Percentiles rank a stretch among this genome's conserved stretches.
phyloP scores from a whole-genome alignment of 225 moss, liverwort and hornwort genomes.

The Climacium dendroides region DNA sequence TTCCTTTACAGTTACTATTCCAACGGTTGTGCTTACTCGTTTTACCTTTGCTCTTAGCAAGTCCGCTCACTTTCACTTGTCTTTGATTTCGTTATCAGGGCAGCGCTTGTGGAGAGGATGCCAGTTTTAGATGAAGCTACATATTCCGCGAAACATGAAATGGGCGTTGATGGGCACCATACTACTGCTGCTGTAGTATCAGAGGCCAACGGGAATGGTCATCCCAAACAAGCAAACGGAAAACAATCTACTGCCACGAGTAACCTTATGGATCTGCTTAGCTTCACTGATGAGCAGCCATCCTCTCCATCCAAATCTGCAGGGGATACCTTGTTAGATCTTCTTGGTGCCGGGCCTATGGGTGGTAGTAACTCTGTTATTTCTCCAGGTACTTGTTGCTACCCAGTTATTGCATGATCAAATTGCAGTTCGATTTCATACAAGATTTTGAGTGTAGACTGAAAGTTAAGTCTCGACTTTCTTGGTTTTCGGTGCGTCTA shows the following conservation, averaged over 20 bases:
- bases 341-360: constrained; percentile 25
- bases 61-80: neutral
- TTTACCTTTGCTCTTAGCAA: neutral
- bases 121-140: constrained; percentile 81
- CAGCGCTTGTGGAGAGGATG: constrained; percentile 78
- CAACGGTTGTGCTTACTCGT: neutral
- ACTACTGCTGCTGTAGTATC: constrained; percentile 17
- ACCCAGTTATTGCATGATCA: neutral
- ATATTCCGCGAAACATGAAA: constrained; percentile 72
- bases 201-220: constrained; percentile 53
- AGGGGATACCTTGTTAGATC: constrained; percentile 28
- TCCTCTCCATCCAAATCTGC: constrained; percentile 15
- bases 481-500: neutral
- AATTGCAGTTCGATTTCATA: neutral
- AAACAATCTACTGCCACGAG: constrained; percentile 17
- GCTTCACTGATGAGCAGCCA: constrained; percentile 37
- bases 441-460: neutral
- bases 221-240: constrained; percentile 40
- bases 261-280: constrained; percentile 41
- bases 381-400: constrained; percentile 14
- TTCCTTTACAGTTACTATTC: neutral
- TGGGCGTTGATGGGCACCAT: constrained; percentile 58
- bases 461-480: neutral
- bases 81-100: constrained; percentile 26
- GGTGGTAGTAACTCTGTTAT: constrained; percentile 5